Base-by-base conservation (phyloP, 257 asterid genomes). In the Solanum okadae region DNA sequence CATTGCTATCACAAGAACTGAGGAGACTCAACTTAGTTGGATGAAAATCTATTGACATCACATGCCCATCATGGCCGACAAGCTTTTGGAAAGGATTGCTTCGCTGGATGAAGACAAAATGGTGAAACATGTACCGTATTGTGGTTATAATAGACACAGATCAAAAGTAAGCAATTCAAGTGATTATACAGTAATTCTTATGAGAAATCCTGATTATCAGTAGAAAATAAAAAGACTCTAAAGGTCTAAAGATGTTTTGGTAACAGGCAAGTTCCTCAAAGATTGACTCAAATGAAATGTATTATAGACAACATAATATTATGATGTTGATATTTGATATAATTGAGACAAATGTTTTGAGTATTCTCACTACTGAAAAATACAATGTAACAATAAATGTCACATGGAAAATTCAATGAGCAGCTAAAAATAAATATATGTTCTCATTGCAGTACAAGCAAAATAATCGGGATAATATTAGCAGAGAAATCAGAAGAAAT, bases 1-100 rank as follows among this genome's bases (percentile, higher is more conserved):
- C 89, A 52, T 87, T 87, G 37, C 89, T 70, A 70, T 92, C 94
- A 71, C 92, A 92, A 42, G 93, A 93, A 87, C 92, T 88, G 52
- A 93, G 31, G 73, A 93, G 89, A 89, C 88, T 88, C 70, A 59
- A 3, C 44, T 85, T 89, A 59, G 34, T 89, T 4, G 94, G 93
- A 87, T 92, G 93, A 89, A 94, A 92, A 89, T 92, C 93, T 81
- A 90, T 33, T 34, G 96, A 92, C 86, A 59, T 84, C 68, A 93
- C 94, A 76, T 87, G 92, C 20, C 88, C 92, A 86, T 71, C 87
- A 87, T 92, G 94, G 87, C 94, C 94, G 59, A 59, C 77, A 84
- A 93, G 93, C 85, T 61, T 72, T 82, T 23, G 11, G 65, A 27
- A 77, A 49, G 44, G 23, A 33, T 20, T 83, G 15, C 14, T 87